Conservation (phyloP, 2,329 filamentous ascomycete genomes). For the Epicoccum sorghinum region DNA sequence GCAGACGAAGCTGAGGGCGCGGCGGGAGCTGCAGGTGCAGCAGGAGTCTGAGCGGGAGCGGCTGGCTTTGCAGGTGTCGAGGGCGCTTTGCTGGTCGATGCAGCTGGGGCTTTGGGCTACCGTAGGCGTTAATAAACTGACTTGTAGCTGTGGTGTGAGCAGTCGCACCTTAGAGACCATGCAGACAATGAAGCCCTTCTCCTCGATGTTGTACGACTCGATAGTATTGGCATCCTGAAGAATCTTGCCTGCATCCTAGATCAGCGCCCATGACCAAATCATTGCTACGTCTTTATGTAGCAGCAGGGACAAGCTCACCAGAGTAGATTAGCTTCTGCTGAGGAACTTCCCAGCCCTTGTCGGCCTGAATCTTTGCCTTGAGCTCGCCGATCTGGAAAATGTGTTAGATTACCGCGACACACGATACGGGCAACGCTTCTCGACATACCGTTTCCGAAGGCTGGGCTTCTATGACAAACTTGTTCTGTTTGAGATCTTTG, state of each 20-base stretch:
- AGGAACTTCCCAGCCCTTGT: conserved; percentile 93
- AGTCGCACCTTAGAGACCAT: conserved; percentile 88
- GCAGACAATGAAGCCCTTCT: conserved; percentile 99
- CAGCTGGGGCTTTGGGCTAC: conserved; percentile 73
- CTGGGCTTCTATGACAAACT: conserved; percentile 95
- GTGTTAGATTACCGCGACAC: conserved; percentile 22
- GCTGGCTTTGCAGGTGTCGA: conserved; percentile 60
- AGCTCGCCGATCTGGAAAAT: conserved; percentile 75
- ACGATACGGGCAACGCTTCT: conserved; percentile 19
- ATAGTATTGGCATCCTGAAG: conserved; percentile 97
- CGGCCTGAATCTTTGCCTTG: conserved; percentile 88
- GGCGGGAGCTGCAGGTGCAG: conserved; percentile 62
- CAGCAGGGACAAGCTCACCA: conserved; percentile 62
- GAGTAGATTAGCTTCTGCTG: conserved; percentile 98
- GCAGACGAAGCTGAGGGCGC: conserved; percentile 51
- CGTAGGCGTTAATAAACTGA: conserved; percentile 25
- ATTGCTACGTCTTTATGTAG: conserved; percentile 17
- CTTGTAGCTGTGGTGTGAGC: background rate
- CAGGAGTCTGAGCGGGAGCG: conserved; percentile 54
- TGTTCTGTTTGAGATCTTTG: conserved; percentile 98
- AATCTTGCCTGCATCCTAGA: conserved; percentile 77
- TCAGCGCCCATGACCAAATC: conserved; percentile 31
- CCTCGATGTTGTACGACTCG: conserved; percentile 96
- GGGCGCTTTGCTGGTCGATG: conserved; percentile 57
- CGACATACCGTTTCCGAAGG: conserved; percentile 80